Evolutionary conservation across 2,329 filamentous ascomycete genomes (phyloP), one percentile per base, ranked within the genome.

Genomic region (Cercospora berteroae): DNA sequence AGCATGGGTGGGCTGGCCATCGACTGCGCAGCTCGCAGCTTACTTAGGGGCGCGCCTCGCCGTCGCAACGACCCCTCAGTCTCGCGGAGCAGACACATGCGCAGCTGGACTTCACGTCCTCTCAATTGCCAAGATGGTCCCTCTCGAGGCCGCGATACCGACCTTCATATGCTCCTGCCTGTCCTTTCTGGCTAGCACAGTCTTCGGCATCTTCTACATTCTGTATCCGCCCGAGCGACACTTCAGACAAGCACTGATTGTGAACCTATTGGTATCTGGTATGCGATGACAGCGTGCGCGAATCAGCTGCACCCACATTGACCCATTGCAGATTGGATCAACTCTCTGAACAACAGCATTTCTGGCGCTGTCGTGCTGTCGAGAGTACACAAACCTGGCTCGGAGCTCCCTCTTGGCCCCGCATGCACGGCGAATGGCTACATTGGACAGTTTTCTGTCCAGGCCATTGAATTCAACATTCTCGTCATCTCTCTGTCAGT

Each of bases 391-490:
- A 31, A 76, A 12, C 29, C 64, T 27, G 48, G 42, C 16, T 42
- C 63, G 8, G 61, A 25, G 12, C 70, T 80, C 16, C 50, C 65
- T 6, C 66, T 74, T 8, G 77, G 79, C 12, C 13, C 72, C 0
- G 77, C 77, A 3, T 84, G 82, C 69, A 75, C 75, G 8, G 64
- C 79, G 18, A 84, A 83, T 69, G 82, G 81, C 39, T 82, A 80
- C 73, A 68, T 83, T 42, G 81, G 81, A 25, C 83, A 84, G 63
- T 75, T 83, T 56, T 82, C 80, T 2, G 82, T 83, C 12, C 81
- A 83, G 71, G 76, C 74, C 5, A 73, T 75, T 58, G 77, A 77
- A 66, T 78, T 83, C 67, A 80, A 79, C 31, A 81, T 84, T 62
- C 75, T 84, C 13, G 78, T 81, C 39, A 83, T 84, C 27, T 77